Evolutionary conservation across 2,329 filamentous ascomycete genomes (phyloP), one percentile per base, ranked within the genome.

Genomic region (Phialemonium atrogriseum): DNA sequence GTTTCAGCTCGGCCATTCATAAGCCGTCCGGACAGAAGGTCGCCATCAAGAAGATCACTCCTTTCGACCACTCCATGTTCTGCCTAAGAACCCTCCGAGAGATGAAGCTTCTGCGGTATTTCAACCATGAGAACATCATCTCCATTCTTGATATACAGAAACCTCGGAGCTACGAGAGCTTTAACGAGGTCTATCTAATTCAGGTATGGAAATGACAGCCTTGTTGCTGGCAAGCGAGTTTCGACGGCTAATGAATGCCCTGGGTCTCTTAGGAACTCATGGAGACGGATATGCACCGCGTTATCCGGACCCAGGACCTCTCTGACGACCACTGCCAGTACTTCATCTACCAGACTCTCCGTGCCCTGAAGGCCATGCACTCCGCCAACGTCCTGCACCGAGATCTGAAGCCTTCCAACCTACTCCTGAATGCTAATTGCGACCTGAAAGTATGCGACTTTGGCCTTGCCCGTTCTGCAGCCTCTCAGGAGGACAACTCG

Each of bases 91-190:
- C 91, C 1, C 70, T 98, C 45, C 87, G 91, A 60, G 91, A 98
- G 66, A 98, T 98, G 91, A 98, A 98, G 75, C 73, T 98, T 36
- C 68, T 98, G 51, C 77, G 91, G 51, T 96, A 98, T 65, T 98
- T 98, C 70, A 98, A 96, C 66, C 91, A 98, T 58, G 91, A 98
- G 65, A 98, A 98, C 64, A 96, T 98, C 66, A 98, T 98, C 56
- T 96, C 88, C 32, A 98, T 98, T 49, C 78, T 98, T 47, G 91
- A 98, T 58, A 98, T 98, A 48, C 91, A 98, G 65, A 94, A 95
- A 67, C 91, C 91, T 24, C 77, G 89, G 51, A 94, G 83, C 67
- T 96, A 93, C 54, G 89, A 96, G 55, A 82, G 78, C 32, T 98
- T 98, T 62, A 88, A 88, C 35, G 91, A 98, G 62, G 91, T 98